A percentile compares a stretch with the other conserved stretches of the same genome.
Evolutionary conservation across 2,329 filamentous ascomycete species (phyloP).

Genomic region (Penicillium sp.): DNA sequence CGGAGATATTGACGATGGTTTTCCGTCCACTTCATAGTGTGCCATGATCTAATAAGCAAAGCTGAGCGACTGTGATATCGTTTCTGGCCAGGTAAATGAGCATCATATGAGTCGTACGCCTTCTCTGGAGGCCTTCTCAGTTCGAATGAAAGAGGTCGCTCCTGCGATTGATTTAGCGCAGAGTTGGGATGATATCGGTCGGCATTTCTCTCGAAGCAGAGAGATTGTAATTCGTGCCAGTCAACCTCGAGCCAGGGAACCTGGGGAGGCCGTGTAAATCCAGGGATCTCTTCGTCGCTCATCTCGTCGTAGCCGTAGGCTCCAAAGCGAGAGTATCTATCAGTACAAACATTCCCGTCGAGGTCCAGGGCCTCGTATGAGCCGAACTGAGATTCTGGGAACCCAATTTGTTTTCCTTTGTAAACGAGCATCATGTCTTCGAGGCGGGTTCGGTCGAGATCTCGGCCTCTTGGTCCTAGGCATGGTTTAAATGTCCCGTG

Average conservation of each 20-base stretch:
- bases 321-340: constrained; percentile 71
- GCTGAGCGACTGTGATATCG: constrained; percentile 63
- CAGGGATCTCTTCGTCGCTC: constrained; percentile 24
- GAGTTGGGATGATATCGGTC: constrained; percentile 59
- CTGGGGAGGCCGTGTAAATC: constrained; percentile 29
- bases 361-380: constrained; percentile 65
- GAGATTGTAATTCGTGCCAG: constrained; percentile 72
- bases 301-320: constrained; percentile 50
- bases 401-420: constrained; percentile 45
- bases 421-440: constrained; percentile 32
- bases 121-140: constrained; percentile 17
- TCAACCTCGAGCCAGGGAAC: constrained; percentile 64
- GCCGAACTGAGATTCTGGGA: constrained; percentile 66
- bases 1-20: constrained; percentile 83
- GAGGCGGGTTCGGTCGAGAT: constrained; percentile 21
- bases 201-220: constrained; percentile 68
- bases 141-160: constrained; percentile 22
- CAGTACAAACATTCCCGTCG: constrained; percentile 68
- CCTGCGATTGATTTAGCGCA: constrained; percentile 17
- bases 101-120: constrained; percentile 5
- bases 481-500: constrained; percentile 24
- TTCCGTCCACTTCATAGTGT: constrained; percentile 75
- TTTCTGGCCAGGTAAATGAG: constrained; percentile 6
- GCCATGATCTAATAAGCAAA: constrained; percentile 81
- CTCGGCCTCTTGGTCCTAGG: constrained; percentile 24